phyloP scores from a whole-genome alignment of 257 asterid species.

The Capsicum pubescens region DNA sequence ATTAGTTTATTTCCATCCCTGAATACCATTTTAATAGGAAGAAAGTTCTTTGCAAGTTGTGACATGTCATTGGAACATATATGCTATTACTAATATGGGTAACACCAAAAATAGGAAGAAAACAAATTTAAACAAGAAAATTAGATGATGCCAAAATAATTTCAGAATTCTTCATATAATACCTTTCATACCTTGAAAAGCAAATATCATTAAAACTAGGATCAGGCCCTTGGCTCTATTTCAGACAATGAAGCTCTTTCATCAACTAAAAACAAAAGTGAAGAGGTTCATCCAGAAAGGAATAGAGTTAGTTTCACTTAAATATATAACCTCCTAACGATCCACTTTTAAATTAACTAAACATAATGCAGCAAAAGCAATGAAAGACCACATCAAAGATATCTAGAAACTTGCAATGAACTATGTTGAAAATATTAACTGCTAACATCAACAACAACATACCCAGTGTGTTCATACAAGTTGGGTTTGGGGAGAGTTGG shows the following conservation, averaged over 20 bases:
- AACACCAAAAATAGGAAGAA: conserved; percentile 25
- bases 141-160: not conserved
- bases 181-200: conserved; percentile 96
- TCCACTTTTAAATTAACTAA: not conserved
- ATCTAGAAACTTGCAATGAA: conserved; percentile 34
- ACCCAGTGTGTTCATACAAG: not conserved
- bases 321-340: not conserved
- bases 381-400: conserved; percentile 19
- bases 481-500: not conserved
- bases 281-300: not conserved
- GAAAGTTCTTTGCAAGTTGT: conserved; percentile 70
- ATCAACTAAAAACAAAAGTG: conserved; percentile 48
- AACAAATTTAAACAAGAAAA: not conserved
- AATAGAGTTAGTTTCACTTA: not conserved
- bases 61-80: conserved; percentile 63
- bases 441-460: not conserved
- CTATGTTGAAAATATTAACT: not conserved
- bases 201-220: conserved; percentile 83
- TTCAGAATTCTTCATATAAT: conserved; percentile 27
- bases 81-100: conserved; percentile 37
- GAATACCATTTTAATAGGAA: conserved; percentile 86
- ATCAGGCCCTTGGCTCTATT: conserved; percentile 82
- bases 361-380: not conserved
- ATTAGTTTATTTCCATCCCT: conserved; percentile 70
- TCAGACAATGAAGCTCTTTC: conserved; percentile 65